Evolutionary conservation across 768 basidiomycete genomes (phyloP).

Genomic region (Amanita jacksonii): DNA sequence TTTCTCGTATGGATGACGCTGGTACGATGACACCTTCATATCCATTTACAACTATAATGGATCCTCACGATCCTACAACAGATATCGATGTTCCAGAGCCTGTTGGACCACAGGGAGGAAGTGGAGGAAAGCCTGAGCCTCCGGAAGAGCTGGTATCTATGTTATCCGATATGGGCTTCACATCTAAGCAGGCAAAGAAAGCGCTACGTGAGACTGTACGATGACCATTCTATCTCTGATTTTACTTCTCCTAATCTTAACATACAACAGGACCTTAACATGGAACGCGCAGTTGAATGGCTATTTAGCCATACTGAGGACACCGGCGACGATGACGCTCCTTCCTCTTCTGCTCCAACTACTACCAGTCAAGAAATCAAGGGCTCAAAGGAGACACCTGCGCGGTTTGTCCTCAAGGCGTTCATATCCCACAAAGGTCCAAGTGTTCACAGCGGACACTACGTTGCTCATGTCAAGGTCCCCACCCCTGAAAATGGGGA

Average conservation of each 20-base stretch:
- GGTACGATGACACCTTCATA: conserved; percentile 34
- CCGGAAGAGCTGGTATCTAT: conserved; percentile 59
- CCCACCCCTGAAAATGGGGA: conserved; percentile 16
- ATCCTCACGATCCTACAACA: conserved; percentile 17
- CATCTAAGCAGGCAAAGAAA: conserved; percentile 69
- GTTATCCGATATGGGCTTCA: conserved; percentile 92
- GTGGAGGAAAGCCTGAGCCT: conserved; percentile 38
- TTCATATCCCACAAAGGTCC: conserved; percentile 98
- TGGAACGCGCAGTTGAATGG: conserved; percentile 92
- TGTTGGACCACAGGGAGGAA: conserved; percentile 20
- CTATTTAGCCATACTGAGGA: conserved; percentile 91
- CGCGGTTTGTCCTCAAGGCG: conserved; percentile 72
- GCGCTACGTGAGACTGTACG: conserved; percentile 80
- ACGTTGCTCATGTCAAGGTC: conserved; percentile 65
- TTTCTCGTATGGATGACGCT: conserved; percentile 90
- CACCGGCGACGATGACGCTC: conserved; percentile 41
- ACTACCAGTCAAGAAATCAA: background rate
- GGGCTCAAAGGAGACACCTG: conserved; percentile 60
- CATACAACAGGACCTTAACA: conserved; percentile 31
- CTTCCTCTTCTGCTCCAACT: background rate
- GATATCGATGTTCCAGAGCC: conserved; percentile 80
- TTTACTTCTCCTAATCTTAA: background rate
- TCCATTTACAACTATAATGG: too few relatives aligned
- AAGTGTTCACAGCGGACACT: conserved; percentile 91
- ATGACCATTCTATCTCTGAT: conserved; percentile 6